Evolutionary conservation across 495 filamentous ascomycete species (phyloP), one percentile per base, ranked within the genome.

Genomic region (Amorphotheca resinae): DNA sequence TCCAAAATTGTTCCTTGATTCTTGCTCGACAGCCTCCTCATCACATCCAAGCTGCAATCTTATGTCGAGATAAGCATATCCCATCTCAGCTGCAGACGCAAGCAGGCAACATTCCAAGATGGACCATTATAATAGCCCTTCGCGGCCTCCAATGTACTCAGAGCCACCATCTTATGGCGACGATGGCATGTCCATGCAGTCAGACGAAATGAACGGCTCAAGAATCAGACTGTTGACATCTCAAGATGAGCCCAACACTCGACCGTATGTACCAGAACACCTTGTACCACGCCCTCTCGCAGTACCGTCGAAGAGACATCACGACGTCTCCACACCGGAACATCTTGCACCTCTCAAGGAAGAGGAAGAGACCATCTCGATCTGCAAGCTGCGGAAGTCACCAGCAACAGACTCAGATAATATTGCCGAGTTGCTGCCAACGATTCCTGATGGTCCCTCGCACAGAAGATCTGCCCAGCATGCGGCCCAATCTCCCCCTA

Each of bases 221-320:
- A 41, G 59, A 58, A 35, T 72, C n/a, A 62, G 71, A 33, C 56
- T 75, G 50, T 53, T 75, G 54, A 75, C 68, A 22, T 69, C 64
- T 9, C 61, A 70, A 54, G 69, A 73, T 22, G 55, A 56, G 31
- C 38, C 33, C 15, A 44, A 49, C 30, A 48, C 8, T 35, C 39
- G 46, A 18, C 53, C 49, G 53, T 55, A 51, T 46, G 52, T 55
- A 49, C 22, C 14, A 26, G 21, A 15, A 20, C 22, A 49, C 25
- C 37, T 41, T 38, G 23, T 45, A 16, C 43, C 36, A 14, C 43
- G 15, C 4, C 44, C 45, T 34, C 26, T 45, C 8, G 36, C 20
- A 44, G 26, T 41, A 12, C 58, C 22, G 33, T 56, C 22, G 50
- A 9, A 40, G 44, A 42, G 39, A 53, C 22, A 5, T 14, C 16